Evolutionary conservation across 2,329 filamentous ascomycete species (phyloP).

Genomic region (Thermothelomyces thermophilus): DNA sequence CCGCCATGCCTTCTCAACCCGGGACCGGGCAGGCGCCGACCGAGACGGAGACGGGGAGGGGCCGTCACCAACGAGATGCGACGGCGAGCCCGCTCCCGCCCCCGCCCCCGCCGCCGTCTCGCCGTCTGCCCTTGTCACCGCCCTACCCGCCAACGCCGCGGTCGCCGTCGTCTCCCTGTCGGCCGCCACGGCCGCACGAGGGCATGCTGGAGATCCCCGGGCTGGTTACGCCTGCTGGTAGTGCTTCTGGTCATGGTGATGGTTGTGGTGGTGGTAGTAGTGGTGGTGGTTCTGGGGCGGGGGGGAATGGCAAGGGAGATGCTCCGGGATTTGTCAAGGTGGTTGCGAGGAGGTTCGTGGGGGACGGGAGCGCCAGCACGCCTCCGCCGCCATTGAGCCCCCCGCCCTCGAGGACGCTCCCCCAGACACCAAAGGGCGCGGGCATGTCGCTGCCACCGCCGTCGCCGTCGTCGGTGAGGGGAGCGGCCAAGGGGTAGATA

Average conservation of each 20-base stretch:
- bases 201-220: slow-evolving; percentile 33
- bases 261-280: too few relatives aligned
- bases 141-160: not conserved
- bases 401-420: slow-evolving; percentile 40
- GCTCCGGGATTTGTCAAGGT: too few relatives aligned
- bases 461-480: slow-evolving; percentile 17
- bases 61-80: not conserved
- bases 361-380: not conserved
- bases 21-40: too few relatives aligned
- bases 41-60: not conserved
- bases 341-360: not conserved
- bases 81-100: not conserved
- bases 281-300: too few relatives aligned
- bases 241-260: too few relatives aligned
- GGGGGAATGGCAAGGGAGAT: too few relatives aligned
- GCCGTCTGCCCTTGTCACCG: not conserved
- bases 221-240: slow-evolving; percentile 25
- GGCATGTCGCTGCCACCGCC: slow-evolving; percentile 22
- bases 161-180: not conserved
- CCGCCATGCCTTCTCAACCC: too few relatives aligned
- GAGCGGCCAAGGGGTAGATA: not conserved
- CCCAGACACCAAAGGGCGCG: slow-evolving; percentile 25
- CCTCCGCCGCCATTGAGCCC: slow-evolving; percentile 34
- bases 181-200: slow-evolving; percentile 32
- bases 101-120: not conserved